These are phyloP conservation scores for Haplosporangium gracile DNA, from an alignment of 192 early-diverging fungal genomes.

Conservation along the genomic window DNA sequence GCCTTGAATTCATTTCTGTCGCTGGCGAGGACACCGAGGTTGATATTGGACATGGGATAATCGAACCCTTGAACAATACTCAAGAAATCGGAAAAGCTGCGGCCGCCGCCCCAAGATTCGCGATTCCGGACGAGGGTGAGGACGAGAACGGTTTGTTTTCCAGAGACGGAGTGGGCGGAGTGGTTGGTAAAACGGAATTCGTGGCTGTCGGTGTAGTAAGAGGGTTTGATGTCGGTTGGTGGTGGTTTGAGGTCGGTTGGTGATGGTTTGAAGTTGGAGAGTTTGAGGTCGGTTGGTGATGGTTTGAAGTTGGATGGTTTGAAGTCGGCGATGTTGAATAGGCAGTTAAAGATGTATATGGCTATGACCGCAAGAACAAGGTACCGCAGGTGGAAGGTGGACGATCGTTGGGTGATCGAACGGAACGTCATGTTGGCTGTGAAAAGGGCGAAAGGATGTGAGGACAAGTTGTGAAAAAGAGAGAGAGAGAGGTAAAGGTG, in stretches of 20 bases:
- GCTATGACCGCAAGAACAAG: not conserved
- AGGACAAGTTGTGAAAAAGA: too few species aligned
- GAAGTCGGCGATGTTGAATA: not conserved
- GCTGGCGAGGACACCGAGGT: not conserved
- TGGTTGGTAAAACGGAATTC: not conserved
- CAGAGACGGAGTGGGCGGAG: not conserved
- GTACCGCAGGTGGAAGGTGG: not conserved
- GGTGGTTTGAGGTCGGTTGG: not conserved
- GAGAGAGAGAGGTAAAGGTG: too few species aligned
- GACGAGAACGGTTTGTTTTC: slow-evolving; percentile 5
- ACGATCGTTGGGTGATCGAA: not conserved
- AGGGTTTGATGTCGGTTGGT: not conserved
- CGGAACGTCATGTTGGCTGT: not conserved
- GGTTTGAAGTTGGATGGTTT: slow-evolving; percentile 1
- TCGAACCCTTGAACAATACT: not conserved
- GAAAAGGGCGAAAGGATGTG: too few species aligned
- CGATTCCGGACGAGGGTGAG: slow-evolving; percentile 10
- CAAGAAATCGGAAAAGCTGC: slow-evolving; percentile 1
- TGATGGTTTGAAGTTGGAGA: not conserved
- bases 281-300: not conserved
- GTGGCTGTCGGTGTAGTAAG: not conserved
- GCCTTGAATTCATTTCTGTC: not conserved
- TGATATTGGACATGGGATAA: not conserved
- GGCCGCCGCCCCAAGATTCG: slow-evolving; percentile 6
- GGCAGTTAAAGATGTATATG: not conserved